phyloP scores from a whole-genome alignment of 768 basidiomycete genomes.

The Leccinum broughii region DNA sequence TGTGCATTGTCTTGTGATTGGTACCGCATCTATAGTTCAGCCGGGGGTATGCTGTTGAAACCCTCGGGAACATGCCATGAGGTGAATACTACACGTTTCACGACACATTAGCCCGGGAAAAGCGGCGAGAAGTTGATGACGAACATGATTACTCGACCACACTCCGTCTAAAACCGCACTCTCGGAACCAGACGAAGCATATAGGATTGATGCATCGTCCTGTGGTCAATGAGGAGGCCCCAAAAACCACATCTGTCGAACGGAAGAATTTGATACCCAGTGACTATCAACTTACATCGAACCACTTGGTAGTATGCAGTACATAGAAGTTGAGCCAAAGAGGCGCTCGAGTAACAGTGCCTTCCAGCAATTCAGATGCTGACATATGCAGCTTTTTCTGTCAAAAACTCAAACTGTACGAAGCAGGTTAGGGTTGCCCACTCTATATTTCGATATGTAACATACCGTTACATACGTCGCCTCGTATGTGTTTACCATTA shows the following conservation, averaged over 20 bases:
- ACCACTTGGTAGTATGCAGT: background rate
- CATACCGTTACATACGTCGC: background rate
- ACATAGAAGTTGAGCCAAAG: too few species aligned
- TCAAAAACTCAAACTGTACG: background rate
- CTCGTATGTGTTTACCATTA: background rate
- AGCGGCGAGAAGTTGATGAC: background rate
- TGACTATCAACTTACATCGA: background rate
- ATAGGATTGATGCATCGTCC: background rate
- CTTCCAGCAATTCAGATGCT: too few species aligned
- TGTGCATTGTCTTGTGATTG: background rate
- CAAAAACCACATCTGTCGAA: background rate
- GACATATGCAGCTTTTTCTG: too few species aligned
- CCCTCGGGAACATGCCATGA: background rate
- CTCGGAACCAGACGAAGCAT: background rate
- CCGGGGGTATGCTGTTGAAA: background rate
- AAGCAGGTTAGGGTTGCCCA: background rate
- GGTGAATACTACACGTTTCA: background rate
- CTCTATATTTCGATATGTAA: background rate
- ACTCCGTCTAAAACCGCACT: background rate
- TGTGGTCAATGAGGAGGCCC: background rate
- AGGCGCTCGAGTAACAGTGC: too few species aligned
- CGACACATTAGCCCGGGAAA: background rate
- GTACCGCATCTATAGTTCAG: slow-evolving; percentile 14
- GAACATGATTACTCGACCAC: background rate
- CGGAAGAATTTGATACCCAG: background rate